These are phyloP conservation scores for Plasmodium fragile DNA, from an alignment of 169 alveolate genomes.

Conservation along the genomic window DNA sequence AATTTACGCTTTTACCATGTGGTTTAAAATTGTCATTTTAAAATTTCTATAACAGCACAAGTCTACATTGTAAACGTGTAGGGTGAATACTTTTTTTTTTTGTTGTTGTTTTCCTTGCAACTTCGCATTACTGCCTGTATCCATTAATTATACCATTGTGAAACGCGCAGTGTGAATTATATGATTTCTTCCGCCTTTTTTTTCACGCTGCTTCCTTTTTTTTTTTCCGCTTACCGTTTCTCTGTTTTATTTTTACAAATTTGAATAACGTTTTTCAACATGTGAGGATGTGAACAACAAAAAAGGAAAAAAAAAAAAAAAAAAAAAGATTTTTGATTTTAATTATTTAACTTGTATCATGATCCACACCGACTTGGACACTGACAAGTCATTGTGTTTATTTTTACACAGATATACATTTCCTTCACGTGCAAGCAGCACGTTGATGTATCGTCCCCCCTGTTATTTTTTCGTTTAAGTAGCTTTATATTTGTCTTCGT, in stretches of 20 bases:
- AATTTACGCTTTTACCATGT: background rate
- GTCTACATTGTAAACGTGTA: slow-evolving; percentile 14
- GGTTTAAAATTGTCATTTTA: slow-evolving; percentile 15
- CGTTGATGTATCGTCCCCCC: background rate
- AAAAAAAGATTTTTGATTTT: slow-evolving; percentile 23
- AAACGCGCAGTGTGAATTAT: background rate
- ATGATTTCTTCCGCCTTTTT: background rate
- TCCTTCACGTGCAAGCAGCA: background rate
- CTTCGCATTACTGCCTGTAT: background rate
- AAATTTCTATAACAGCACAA: slow-evolving; percentile 49
- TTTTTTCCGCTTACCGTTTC: background rate
- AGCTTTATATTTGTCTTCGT: background rate
- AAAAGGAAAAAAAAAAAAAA: background rate
- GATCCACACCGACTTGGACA: background rate
- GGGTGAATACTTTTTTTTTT: slow-evolving; percentile 13
- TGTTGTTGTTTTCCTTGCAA: background rate
- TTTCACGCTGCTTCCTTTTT: background rate
- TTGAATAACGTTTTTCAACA: background rate
- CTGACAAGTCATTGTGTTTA: slow-evolving; percentile 15
- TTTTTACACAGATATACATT: background rate
- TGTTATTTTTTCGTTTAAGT: background rate
- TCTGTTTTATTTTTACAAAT: slow-evolving; percentile 11
- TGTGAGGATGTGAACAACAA: background rate
- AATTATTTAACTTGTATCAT: slow-evolving; percentile 7
- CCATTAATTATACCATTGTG: background rate